Conservation (phyloP, 768 basidiomycete species). For the Tephrocybe rancida region DNA sequence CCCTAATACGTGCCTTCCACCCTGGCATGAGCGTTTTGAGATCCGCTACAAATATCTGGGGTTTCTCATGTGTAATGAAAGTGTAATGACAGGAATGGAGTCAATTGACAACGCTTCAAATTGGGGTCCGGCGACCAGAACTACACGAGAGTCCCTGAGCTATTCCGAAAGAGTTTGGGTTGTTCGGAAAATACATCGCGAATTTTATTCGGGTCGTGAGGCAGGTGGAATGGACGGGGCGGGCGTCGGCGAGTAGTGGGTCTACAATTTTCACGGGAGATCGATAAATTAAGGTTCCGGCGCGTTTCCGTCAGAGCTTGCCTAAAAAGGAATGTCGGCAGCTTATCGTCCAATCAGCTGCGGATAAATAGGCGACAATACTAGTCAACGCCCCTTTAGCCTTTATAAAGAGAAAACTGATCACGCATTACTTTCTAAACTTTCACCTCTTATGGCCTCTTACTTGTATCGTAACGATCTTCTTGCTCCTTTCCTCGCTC, state of each 20-base stretch:
- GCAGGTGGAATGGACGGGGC: background rate
- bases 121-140: background rate
- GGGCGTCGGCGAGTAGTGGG: background rate
- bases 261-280: slow-evolving; percentile 9
- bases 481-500: slow-evolving; percentile 85
- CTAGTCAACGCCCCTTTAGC: slow-evolving; percentile 20
- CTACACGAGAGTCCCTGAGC: background rate
- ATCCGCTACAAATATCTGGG: background rate
- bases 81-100: no score
- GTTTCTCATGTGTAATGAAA: background rate
- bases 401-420: slow-evolving; percentile 18
- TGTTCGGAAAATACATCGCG: background rate
- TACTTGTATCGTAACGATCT: slow-evolving; percentile 76
- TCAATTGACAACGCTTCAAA: background rate
- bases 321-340: slow-evolving; percentile 6
- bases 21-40: background rate
- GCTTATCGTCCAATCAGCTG: slow-evolving; percentile 49
- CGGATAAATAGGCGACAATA: slow-evolving; percentile 25
- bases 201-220: background rate
- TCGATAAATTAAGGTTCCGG: slow-evolving; percentile 18
- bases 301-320: slow-evolving; percentile 18
- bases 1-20: background rate
- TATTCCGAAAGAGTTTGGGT: background rate
- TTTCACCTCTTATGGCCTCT: slow-evolving; percentile 28
- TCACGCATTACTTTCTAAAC: slow-evolving; percentile 21